phyloP scores from a whole-genome alignment of 345 rosid genomes.

The Boechera retrofracta region DNA sequence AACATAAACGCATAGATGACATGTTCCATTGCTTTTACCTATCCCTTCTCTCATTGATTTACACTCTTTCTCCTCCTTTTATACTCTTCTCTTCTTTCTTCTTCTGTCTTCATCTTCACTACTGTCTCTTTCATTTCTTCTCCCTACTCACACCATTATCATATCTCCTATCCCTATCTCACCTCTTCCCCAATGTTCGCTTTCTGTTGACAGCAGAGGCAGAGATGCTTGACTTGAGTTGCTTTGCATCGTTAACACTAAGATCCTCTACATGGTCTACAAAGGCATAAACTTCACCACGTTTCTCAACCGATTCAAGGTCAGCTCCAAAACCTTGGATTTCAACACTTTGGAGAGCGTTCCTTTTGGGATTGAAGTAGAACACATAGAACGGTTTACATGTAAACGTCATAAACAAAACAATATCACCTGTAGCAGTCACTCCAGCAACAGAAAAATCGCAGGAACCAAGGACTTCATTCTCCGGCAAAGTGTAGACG shows the following conservation, averaged over 20 bases:
- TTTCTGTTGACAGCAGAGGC: background rate
- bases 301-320: background rate
- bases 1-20: background rate
- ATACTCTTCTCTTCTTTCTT: background rate
- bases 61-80: background rate
- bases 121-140: background rate
- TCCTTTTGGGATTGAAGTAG: constrained; percentile 15
- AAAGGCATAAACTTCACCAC: background rate
- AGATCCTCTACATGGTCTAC: constrained; percentile 22
- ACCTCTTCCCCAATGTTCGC: background rate
- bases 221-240: background rate
- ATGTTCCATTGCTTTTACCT: background rate
- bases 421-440: constrained; percentile 4
- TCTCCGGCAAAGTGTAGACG: background rate
- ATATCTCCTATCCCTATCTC: background rate
- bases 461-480: background rate
- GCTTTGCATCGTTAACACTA: background rate
- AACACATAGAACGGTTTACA: background rate
- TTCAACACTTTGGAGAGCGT: constrained; percentile 5
- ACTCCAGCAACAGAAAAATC: background rate
- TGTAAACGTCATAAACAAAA: background rate
- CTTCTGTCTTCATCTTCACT: background rate
- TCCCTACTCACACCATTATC: background rate
- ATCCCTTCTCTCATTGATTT: background rate
- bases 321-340: constrained; percentile 7